Evolutionary conservation across 2,329 filamentous ascomycete genomes (phyloP).

Genomic region (Aspergillus persii): DNA sequence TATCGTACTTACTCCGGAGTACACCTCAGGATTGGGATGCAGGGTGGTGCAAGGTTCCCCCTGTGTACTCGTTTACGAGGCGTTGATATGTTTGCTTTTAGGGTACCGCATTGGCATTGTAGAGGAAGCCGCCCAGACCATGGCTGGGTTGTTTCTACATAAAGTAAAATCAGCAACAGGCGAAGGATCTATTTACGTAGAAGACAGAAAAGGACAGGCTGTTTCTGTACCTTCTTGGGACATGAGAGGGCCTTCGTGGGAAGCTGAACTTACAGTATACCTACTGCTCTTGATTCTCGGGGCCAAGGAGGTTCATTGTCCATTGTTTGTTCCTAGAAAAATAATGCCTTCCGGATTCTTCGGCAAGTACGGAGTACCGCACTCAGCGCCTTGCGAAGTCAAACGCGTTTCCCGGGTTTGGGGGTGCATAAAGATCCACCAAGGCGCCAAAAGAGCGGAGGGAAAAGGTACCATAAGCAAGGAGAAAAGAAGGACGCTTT

Average conservation of each 20-base stretch:
- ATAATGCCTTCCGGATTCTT: neutral
- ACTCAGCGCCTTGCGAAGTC: neutral
- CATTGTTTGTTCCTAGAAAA: neutral
- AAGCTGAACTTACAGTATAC: neutral
- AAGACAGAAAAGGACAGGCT: neutral
- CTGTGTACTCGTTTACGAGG: neutral
- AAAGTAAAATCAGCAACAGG: neutral
- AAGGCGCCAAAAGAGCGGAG: neutral
- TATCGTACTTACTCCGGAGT: neutral
- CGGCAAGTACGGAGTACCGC: neutral
- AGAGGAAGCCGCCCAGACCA: neutral
- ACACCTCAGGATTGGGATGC: neutral
- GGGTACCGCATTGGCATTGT: neutral
- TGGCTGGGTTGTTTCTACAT: neutral
- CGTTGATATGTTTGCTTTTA: neutral
- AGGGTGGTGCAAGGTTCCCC: neutral
- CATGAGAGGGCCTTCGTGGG: neutral
- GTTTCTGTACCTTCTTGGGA: neutral
- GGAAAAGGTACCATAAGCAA: neutral
- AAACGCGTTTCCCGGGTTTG: neutral
- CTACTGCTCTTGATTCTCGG: neutral
- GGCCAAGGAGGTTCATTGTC: neutral
- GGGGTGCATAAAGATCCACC: neutral
- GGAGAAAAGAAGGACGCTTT: neutral
- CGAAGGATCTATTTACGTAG: neutral